Evolutionary conservation across 768 basidiomycete genomes (phyloP).

Genomic region (Suillus plorans): DNA sequence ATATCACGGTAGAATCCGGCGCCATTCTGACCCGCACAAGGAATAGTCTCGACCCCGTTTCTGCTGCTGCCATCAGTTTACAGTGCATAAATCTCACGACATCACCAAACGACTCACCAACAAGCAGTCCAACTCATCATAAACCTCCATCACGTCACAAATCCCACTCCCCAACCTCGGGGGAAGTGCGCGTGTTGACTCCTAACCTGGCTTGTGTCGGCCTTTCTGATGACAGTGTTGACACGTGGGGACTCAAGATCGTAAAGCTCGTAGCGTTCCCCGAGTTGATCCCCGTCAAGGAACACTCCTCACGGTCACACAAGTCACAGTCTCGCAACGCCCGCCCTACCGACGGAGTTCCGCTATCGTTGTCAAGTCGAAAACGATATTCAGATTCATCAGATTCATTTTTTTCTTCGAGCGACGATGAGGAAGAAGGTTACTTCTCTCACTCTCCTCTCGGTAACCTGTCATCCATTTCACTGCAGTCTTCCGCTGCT

Average conservation of each 20-base stretch:
- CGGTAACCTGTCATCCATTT: conserved; percentile 34
- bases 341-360: not conserved
- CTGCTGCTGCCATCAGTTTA: conserved; percentile 12
- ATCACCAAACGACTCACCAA: conserved; percentile 7
- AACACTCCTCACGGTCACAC: conserved; percentile 2
- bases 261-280: conserved; percentile 77
- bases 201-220: conserved; percentile 78
- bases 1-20: conserved; percentile 34
- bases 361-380: conserved; percentile 10
- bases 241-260: conserved; percentile 76
- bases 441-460: conserved; percentile 62
- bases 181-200: conserved; percentile 61
- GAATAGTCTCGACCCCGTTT: conserved; percentile 36
- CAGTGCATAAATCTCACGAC: conserved; percentile 5
- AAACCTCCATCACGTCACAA: conserved; percentile 32
- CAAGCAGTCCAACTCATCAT: conserved; percentile 10
- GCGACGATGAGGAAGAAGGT: conserved; percentile 44
- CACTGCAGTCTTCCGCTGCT: conserved; percentile 31
- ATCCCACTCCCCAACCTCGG: conserved; percentile 54
- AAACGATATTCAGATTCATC: conserved; percentile 23
- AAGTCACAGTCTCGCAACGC: not conserved
- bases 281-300: conserved; percentile 55
- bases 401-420: conserved; percentile 26
- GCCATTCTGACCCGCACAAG: conserved; percentile 51
- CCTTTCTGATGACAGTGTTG: conserved; percentile 62